phyloP scores from a whole-genome alignment of 176 grass and related monocot genomes.

The Oryza glumipatula region DNA sequence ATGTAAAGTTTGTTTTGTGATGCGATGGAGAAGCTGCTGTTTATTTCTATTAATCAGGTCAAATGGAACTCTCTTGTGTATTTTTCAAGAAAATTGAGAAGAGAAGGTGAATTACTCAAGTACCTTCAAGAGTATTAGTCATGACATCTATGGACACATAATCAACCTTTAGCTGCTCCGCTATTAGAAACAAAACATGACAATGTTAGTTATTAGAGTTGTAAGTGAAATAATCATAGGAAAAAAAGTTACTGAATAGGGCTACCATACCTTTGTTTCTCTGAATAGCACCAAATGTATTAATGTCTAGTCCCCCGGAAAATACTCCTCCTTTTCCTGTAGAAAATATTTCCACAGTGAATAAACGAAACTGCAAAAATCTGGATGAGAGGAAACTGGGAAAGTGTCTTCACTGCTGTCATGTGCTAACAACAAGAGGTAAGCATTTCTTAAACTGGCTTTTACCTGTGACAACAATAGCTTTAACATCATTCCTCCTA shows the following conservation, averaged over 20 bases:
- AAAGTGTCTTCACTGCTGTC: too few relatives aligned
- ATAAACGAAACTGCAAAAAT: too few relatives aligned
- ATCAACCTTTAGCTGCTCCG: constrained; percentile 47
- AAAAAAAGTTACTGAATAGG: too few relatives aligned
- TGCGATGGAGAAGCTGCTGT: constrained; percentile 31
- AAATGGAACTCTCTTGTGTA: neutral
- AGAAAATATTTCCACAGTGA: too few relatives aligned
- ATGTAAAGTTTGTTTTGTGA: too few relatives aligned
- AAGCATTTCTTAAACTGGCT: neutral
- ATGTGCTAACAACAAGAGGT: neutral
- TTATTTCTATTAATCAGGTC: neutral
- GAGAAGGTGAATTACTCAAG: neutral
- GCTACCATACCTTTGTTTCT: constrained; percentile 21
- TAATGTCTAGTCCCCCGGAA: constrained; percentile 64
- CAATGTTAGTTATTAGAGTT: neutral
- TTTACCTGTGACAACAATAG: constrained; percentile 65
- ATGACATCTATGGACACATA: constrained; percentile 55
- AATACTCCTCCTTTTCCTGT: constrained; percentile 37
- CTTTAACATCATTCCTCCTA: constrained; percentile 64
- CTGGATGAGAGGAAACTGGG: too few relatives aligned
- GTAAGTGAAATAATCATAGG: too few relatives aligned
- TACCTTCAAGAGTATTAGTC: constrained; percentile 66
- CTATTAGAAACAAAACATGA: constrained; percentile 26
- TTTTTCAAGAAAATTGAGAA: constrained; percentile 23
- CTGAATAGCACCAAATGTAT: constrained; percentile 44